Conservation (phyloP, 768 basidiomycete genomes). For the Boletus fagicola region DNA sequence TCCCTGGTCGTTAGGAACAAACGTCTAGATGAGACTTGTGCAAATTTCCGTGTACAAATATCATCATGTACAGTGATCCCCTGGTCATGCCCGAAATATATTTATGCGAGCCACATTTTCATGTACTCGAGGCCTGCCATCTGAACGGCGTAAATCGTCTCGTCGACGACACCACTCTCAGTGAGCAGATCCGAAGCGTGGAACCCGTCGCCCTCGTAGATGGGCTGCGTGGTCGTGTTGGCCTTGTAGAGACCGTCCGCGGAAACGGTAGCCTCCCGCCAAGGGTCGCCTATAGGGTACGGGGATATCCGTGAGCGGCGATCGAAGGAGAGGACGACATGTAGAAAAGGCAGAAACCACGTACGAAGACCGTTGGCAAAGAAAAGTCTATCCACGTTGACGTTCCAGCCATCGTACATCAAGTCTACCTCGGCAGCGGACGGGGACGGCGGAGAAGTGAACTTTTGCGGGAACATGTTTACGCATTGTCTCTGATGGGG, state of each 20-base stretch:
- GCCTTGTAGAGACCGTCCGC: constrained; percentile 44
- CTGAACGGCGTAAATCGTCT: constrained; percentile 55
- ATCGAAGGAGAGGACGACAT: too few species aligned
- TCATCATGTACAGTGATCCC: neutral
- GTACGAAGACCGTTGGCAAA: constrained; percentile 67
- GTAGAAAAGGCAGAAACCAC: constrained; percentile 17
- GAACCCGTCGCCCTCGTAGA: constrained; percentile 60
- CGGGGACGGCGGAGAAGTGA: constrained; percentile 46
- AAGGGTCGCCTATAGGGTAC: constrained; percentile 58
- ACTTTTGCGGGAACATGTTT: constrained; percentile 62
- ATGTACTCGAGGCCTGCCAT: constrained; percentile 49
- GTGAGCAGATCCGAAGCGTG: constrained; percentile 61
- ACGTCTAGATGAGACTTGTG: neutral
- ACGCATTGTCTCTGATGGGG: constrained; percentile 61
- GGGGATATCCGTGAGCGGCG: neutral
- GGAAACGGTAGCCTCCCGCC: constrained; percentile 68
- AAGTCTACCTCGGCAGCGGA: constrained; percentile 44
- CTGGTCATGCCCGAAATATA: neutral
- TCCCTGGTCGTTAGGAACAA: too few species aligned
- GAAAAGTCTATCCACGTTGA: constrained; percentile 56
- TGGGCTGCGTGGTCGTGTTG: constrained; percentile 55
- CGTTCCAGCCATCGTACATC: constrained; percentile 62
- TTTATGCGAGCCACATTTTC: constrained; percentile 50
- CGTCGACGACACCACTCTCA: constrained; percentile 42
- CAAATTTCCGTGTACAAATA: neutral